Evolutionary conservation across 257 asterid genomes (phyloP).

Genomic region (Hygrophila difformis): DNA sequence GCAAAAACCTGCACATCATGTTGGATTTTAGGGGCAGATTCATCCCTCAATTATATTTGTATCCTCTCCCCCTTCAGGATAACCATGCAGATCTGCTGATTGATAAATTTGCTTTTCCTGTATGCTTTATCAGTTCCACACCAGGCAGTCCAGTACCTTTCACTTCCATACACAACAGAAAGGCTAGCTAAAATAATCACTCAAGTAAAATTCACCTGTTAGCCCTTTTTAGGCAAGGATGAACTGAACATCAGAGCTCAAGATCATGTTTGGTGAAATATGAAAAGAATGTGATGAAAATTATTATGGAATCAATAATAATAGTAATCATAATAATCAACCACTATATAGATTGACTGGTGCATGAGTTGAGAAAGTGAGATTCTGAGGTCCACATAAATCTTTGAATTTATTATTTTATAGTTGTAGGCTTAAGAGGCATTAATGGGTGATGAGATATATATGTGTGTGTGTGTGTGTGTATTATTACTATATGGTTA

Average conservation of each 20-base stretch:
- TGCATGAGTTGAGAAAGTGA: slow-evolving; percentile 14
- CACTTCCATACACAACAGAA: no score
- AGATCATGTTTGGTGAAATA: no score
- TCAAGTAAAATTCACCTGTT: not conserved
- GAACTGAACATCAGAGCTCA: not conserved
- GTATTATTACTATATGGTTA: no score
- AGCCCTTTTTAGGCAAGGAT: not conserved
- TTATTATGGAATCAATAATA: not conserved
- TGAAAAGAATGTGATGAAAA: no score
- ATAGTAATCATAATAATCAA: slow-evolving; percentile 8
- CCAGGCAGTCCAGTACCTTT: not conserved
- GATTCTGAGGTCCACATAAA: slow-evolving; percentile 31
- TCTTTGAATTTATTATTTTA: slow-evolving; percentile 22
- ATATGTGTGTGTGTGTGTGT: not conserved
- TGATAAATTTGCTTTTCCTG: slow-evolving; percentile 2
- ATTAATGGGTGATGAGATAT: slow-evolving; percentile 9
- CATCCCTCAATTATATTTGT: no score
- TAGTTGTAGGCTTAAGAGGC: slow-evolving; percentile 18
- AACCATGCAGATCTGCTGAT: slow-evolving; percentile 3
- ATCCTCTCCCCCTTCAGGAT: no score
- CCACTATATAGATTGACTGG: slow-evolving; percentile 12
- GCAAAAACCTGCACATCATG: slow-evolving; percentile 4
- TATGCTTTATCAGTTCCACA: not conserved
- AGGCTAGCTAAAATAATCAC: no score
- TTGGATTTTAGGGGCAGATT: slow-evolving; percentile 22